These are phyloP conservation scores for Ceratocystis albifundus DNA, from an alignment of 2,329 filamentous ascomycete species.

Conservation along the genomic window DNA sequence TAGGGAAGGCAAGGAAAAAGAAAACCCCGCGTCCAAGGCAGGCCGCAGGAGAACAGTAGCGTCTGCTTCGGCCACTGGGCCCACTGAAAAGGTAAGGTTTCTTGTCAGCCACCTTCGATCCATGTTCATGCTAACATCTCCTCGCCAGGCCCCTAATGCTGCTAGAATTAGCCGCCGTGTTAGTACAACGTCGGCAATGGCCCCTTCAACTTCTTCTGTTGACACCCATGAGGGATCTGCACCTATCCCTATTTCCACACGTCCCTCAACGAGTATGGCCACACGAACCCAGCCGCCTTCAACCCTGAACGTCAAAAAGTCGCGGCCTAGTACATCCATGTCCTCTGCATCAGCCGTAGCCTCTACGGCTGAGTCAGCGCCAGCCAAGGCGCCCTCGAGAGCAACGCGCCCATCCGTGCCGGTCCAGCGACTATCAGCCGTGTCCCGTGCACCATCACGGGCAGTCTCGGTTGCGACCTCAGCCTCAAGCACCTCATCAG, in stretches of 20 bases:
- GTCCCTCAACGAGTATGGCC: constrained; percentile 15
- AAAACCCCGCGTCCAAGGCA: constrained; percentile 30
- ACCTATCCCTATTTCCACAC: background rate
- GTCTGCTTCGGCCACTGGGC: constrained; percentile 24
- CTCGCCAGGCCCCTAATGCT: constrained; percentile 7
- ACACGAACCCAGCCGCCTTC: constrained; percentile 3
- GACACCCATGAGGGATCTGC: constrained; percentile 1
- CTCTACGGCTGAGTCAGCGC: background rate
- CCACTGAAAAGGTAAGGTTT: constrained; percentile 34
- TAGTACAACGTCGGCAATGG: constrained; percentile 37
- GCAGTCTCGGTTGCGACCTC: constrained; percentile 11
- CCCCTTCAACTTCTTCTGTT: constrained; percentile 18
- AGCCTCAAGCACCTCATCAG: background rate
- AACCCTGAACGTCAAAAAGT: constrained; percentile 19
- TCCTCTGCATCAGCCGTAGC: constrained; percentile 5
- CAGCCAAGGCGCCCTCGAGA: background rate
- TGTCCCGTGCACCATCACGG: constrained; percentile 14
- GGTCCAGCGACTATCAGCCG: constrained; percentile 6
- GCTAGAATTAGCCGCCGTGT: constrained; percentile 34
- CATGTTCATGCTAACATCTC: background rate
- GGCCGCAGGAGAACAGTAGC: constrained; percentile 51
- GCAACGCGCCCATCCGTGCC: background rate
- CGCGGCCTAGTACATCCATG: constrained; percentile 18
- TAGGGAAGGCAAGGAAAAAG: constrained; percentile 34
- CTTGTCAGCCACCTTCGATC: background rate